Percentiles rank a stretch among this genome's conserved stretches.
phyloP scores from a whole-genome alignment of 768 basidiomycete species.

The Cubamyces lactineus region DNA sequence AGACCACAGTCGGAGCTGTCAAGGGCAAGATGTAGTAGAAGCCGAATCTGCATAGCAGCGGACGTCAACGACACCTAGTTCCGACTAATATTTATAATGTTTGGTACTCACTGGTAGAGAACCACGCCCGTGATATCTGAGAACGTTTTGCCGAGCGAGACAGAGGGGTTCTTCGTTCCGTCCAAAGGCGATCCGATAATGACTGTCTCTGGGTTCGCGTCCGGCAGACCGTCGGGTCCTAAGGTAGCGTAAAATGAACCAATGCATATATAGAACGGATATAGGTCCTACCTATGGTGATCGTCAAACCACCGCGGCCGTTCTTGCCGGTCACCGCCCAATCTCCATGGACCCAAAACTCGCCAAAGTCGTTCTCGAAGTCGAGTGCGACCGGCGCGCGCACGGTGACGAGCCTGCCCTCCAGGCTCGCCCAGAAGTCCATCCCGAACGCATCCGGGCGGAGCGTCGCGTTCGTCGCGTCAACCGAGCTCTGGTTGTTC shows the following conservation, averaged over 20 bases:
- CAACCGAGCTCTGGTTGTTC: constrained; percentile 52
- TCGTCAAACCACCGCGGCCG: constrained; percentile 55
- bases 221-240: constrained; percentile 56
- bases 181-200: constrained; percentile 59
- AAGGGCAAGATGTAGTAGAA: constrained; percentile 62
- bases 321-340: constrained; percentile 61
- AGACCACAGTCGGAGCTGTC: constrained; percentile 54
- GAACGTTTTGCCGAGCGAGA: constrained; percentile 51
- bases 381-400: constrained; percentile 49
- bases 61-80: not conserved
- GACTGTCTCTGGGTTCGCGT: constrained; percentile 59
- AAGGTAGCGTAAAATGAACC: not conserved
- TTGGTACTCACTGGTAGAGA: constrained; percentile 46
- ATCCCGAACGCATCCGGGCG: constrained; percentile 56
- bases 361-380: constrained; percentile 55
- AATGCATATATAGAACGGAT: not conserved
- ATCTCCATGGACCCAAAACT: constrained; percentile 61
- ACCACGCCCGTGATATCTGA: constrained; percentile 60
- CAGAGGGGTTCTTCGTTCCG: constrained; percentile 51
- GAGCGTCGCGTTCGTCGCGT: constrained; percentile 48
- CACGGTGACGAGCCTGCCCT: constrained; percentile 59
- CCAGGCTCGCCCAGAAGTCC: constrained; percentile 66
- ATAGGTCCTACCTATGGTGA: constrained; percentile 47
- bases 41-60: constrained; percentile 34
- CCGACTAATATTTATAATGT: too few relatives aligned